phyloP scores from a whole-genome alignment of 192 early-diverging fungal genomes.

The Mortierella claussenii region DNA sequence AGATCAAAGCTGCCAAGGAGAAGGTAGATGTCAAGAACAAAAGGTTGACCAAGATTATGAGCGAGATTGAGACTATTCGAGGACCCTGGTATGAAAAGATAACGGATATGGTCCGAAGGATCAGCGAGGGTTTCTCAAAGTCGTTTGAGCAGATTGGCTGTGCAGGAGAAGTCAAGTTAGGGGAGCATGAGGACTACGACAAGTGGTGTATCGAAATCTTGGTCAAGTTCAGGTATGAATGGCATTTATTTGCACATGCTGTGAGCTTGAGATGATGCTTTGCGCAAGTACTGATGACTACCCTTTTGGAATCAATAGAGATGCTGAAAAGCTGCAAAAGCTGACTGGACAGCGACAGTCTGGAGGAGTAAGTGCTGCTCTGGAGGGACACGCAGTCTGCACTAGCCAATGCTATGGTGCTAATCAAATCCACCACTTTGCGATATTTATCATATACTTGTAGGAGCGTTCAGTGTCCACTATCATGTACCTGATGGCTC shows the following conservation, averaged over 20 bases:
- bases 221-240: conserved; percentile 89
- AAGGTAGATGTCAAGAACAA: conserved; percentile 55
- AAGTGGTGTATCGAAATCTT: conserved; percentile 95
- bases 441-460: no score
- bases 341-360: conserved; percentile 93
- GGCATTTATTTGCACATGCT: no score
- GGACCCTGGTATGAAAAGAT: conserved; percentile 78
- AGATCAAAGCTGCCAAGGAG: conserved; percentile 59
- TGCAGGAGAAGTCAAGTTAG: conserved; percentile 76
- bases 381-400: no score
- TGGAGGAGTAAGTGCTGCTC: conserved; percentile 75
- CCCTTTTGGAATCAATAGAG: conserved; percentile 54
- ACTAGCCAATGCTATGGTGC: no score
- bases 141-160: conserved; percentile 85
- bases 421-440: no score
- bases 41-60: conserved; percentile 45
- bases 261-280: no score
- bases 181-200: conserved; percentile 83
- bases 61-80: conserved; percentile 50
- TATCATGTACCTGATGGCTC: conserved; percentile 93
- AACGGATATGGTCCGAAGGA: conserved; percentile 62
- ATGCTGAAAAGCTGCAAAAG: conserved; percentile 82
- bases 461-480: conserved; percentile 96
- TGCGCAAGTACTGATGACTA: no score
- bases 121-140: conserved; percentile 74